These are phyloP conservation scores for Quercus berberidifolia DNA, from an alignment of 306 rosid species.

Conservation along the genomic window DNA sequence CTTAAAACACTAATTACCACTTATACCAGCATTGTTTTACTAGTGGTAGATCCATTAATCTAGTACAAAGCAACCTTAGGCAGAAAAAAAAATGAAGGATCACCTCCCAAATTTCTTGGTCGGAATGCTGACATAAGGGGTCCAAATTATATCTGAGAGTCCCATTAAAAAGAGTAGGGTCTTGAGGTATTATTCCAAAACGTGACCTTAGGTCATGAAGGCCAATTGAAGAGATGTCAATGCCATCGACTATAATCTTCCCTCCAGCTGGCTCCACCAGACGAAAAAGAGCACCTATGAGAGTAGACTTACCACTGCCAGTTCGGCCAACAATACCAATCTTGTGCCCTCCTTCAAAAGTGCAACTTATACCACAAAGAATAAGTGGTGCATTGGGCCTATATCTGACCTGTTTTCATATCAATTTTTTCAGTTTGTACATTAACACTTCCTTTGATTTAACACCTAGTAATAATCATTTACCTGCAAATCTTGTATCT, in stretches of 20 bases:
- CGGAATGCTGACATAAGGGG: conserved; percentile 44
- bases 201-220: conserved; percentile 86
- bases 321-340: conserved; percentile 79
- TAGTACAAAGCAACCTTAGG: not conserved
- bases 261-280: conserved; percentile 80
- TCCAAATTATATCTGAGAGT: conserved; percentile 51
- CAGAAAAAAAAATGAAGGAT: not conserved
- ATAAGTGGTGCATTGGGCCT: conserved; percentile 57
- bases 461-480: not conserved
- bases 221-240: conserved; percentile 67
- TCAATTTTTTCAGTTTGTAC: not conserved
- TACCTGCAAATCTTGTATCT: conserved; percentile 61
- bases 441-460: no score
- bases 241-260: conserved; percentile 64
- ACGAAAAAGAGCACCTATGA: conserved; percentile 65
- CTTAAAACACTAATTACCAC: not conserved
- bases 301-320: conserved; percentile 80
- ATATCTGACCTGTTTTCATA: conserved; percentile 54
- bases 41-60: not conserved
- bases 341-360: conserved; percentile 73
- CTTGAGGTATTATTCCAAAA: conserved; percentile 54
- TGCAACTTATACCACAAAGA: conserved; percentile 71
- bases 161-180: conserved; percentile 54
- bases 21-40: no score
- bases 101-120: conserved; percentile 52